Evolutionary conservation across 2,329 filamentous ascomycete species (phyloP), one percentile per base, ranked within the genome.

Genomic region (Pezicula carpinea): DNA sequence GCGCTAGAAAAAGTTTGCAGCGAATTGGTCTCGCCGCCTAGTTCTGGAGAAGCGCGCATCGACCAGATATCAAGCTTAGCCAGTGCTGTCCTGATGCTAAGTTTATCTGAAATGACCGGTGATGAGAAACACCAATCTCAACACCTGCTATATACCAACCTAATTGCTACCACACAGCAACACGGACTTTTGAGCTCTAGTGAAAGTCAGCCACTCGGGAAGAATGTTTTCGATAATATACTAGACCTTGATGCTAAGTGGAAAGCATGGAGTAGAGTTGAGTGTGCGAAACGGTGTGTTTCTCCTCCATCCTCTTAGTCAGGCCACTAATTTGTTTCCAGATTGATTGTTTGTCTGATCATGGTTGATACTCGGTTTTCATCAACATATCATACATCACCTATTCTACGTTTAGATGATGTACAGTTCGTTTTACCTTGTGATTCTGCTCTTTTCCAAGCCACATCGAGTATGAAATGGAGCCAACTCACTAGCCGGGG

Each of bases 201-300:
- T 5, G 74, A 77, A 52, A 66, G 68, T 8, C 66, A 69, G 48
- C 58, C 64, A 13, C 59, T 71, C 2, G 66, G 69, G 33, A 64
- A 64, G 48, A 60, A 61, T 15, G 56, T 75, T 3, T 67, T 74
- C 18, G 69, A 72, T 21, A 61, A 66, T 4, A 64, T 73, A 6
- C 59, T 68, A 13, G 69, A 73, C 50, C 64, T 70, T 29, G 70
- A 75, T 41, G 59, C 65, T 19, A 62, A 68, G 53, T 78, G 75
- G 75, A 74, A 71, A 53, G 69, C 71, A 2, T 78, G 75, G 75
- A 68, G 69, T 50, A 70, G 72, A 41, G 66, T 77, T 6, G 75
- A 78, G 58, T 75, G 72, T 39, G 66, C 66, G 0, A 77, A 77
- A 55, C 66, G 73, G 67, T 51, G 64, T 56, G 19, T 54, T 60